Conservation (phyloP, 345 rosid genomes). For the Jatropha curcas region DNA sequence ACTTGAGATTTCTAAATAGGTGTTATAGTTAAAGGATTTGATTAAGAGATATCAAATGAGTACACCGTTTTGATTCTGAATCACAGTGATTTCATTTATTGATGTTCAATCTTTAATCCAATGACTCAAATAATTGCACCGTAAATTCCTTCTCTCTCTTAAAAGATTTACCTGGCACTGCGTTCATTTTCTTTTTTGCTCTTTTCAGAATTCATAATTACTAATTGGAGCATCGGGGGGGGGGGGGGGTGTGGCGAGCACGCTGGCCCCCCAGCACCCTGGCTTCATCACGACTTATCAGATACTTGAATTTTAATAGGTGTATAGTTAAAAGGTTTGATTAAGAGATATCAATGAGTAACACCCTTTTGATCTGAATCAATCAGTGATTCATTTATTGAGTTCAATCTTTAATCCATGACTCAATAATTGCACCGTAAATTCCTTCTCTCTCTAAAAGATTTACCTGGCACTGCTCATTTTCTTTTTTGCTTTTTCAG, state of each 20-base stretch:
- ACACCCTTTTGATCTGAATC: constrained; percentile 26
- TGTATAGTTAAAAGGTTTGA: not conserved
- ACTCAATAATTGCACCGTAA: constrained; percentile 32
- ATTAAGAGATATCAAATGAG: not conserved
- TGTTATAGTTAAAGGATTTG: not conserved
- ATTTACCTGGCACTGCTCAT: not conserved
- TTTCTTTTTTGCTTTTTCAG: constrained; percentile 22
- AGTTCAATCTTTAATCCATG: constrained; percentile 44
- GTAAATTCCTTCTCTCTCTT: constrained; percentile 25
- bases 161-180: not conserved
- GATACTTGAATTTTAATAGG: not conserved
- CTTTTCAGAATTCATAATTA: constrained; percentile 25
- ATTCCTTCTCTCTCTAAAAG: constrained; percentile 20
- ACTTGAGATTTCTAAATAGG: too few species aligned
- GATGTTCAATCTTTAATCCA: constrained; percentile 39
- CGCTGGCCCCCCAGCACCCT: too few species aligned
- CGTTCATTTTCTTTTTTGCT: not conserved
- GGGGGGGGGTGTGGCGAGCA: too few species aligned
- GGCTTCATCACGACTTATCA: too few species aligned
- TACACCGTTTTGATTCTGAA: constrained; percentile 24
- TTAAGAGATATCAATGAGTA: not conserved
- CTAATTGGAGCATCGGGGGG: too few species aligned
- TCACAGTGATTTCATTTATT: constrained; percentile 46
- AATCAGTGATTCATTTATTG: constrained; percentile 46
- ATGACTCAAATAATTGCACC: constrained; percentile 40